These are phyloP conservation scores for Pueraria montana DNA, from an alignment of 306 rosid species.

Conservation along the genomic window DNA sequence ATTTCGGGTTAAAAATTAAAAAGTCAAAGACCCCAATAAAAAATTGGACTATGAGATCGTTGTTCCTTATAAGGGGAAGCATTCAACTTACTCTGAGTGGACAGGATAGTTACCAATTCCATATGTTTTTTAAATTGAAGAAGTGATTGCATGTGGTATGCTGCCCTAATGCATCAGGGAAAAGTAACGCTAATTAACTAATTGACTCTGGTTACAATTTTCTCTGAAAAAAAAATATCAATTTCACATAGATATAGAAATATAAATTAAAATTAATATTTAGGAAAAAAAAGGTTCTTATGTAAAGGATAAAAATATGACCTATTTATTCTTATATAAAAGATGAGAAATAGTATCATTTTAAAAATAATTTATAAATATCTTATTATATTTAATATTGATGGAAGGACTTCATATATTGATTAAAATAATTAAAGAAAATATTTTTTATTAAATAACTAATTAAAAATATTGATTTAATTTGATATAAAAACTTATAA, in stretches of 20 bases:
- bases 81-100: constrained; percentile 17
- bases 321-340: too few species aligned
- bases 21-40: constrained; percentile 26
- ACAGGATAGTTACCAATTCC: constrained; percentile 40
- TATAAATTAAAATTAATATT: not conserved
- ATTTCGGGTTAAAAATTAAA: constrained; percentile 1
- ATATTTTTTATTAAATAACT: too few species aligned
- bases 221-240: not conserved
- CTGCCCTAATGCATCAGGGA: constrained; percentile 1
- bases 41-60: constrained; percentile 14
- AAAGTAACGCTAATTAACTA: not conserved
- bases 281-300: too few species aligned
- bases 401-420: too few species aligned
- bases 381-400: too few species aligned
- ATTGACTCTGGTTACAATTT: not conserved
- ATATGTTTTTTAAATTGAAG: not conserved
- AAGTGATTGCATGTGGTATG: constrained; percentile 20
- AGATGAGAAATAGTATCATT: too few species aligned
- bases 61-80: not conserved
- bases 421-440: too few species aligned
- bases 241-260: not conserved
- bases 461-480: too few species aligned
- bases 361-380: too few species aligned
- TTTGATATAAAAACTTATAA: too few species aligned
- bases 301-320: too few species aligned